A percentile compares a stretch with the other conserved stretches of the same genome.
These are phyloP conservation scores for Claviceps purpurea DNA, from an alignment of 2,329 filamentous ascomycete genomes.

Conservation along the genomic window DNA sequence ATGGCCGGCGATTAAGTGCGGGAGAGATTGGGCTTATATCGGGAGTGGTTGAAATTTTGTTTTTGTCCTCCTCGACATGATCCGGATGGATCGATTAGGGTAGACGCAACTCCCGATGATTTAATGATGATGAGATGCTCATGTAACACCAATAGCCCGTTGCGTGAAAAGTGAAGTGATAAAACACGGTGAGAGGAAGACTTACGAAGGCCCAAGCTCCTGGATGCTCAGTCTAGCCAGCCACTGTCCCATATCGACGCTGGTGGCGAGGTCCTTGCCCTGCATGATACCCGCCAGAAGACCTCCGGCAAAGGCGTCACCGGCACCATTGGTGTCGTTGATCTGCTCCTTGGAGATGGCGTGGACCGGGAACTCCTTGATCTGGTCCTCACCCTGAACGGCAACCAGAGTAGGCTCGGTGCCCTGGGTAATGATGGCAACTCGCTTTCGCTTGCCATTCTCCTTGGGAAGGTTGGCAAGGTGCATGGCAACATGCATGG, in stretches of 20 bases:
- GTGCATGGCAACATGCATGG: slow-evolving; percentile 72
- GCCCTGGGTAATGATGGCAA: slow-evolving; percentile 89
- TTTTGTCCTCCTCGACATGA: background rate
- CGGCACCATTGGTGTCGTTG: slow-evolving; percentile 92
- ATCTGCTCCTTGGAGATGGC: slow-evolving; percentile 66
- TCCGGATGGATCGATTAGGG: background rate
- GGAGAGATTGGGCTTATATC: background rate
- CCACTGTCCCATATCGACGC: slow-evolving; percentile 92
- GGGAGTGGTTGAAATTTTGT: background rate
- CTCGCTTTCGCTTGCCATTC: slow-evolving; percentile 70
- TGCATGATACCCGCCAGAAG: slow-evolving; percentile 82
- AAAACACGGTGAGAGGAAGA: slow-evolving; percentile 16
- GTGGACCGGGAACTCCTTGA: slow-evolving; percentile 71
- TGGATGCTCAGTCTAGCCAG: slow-evolving; percentile 86
- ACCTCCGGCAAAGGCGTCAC: slow-evolving; percentile 91
- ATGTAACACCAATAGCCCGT: background rate
- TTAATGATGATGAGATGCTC: background rate
- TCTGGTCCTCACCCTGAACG: slow-evolving; percentile 52
- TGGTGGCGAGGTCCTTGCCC: slow-evolving; percentile 64
- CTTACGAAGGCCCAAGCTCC: slow-evolving; percentile 91
- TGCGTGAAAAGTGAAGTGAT: background rate
- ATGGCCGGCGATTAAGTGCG: background rate
- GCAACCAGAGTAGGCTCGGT: slow-evolving; percentile 83
- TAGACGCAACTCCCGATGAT: background rate
- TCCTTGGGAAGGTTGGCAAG: slow-evolving; percentile 85